Base-by-base conservation (phyloP, 371 early-diverging fungal species). In the Funneliformis caledonium region DNA sequence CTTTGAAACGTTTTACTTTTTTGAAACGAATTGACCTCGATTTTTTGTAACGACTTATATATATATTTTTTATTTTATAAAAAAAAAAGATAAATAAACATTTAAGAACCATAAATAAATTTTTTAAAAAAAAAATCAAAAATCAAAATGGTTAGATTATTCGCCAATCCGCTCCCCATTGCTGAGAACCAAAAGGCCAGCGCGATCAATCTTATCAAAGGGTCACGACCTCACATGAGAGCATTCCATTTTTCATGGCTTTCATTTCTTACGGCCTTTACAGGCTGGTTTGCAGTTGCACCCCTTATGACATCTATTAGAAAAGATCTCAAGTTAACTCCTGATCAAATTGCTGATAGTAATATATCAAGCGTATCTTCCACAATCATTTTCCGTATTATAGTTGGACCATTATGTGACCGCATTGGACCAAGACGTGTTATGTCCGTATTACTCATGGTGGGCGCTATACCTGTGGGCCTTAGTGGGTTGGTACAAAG, bases 211-310 rank as follows among this genome's bases (percentile, higher is more conserved):
- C 68, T 87, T 2, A 82, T 81, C 59, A 83, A 83, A 12, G 74
- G 84, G 70, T 60, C 56, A 31, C 72, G 82, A 26, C 88, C 88
- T 19, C 83, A 89, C 80, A 88, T 88, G 88, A 81, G 85, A 68
- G 78, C 88, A 43, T 84, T 89, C 81, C 87, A 88, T 72, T 83
- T 77, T 81, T 86, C 79, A 82, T 88, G 87, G 87, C n/a, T 88
- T 22, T 83, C 84, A 0, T 88, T 87, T 80, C 82, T 85, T 83
- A 82, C 82, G 16, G 88, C 88, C 33, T 88, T 91, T 80, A 85
- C 84, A 50, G 83, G 87, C 9, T 91, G 92, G 91, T 92, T 90
- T 68, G 88, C 92, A n/a, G 84, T 89, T 62, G 84, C 89, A 45
- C 91, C 91, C 10, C 82, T 91, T 2, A 76, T 90, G 61, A 82